A percentile compares a stretch with the other conserved stretches of the same genome.
Evolutionary conservation across 164 flowering plant genomes (phyloP).

Genomic region (Liriodendron chinense): DNA sequence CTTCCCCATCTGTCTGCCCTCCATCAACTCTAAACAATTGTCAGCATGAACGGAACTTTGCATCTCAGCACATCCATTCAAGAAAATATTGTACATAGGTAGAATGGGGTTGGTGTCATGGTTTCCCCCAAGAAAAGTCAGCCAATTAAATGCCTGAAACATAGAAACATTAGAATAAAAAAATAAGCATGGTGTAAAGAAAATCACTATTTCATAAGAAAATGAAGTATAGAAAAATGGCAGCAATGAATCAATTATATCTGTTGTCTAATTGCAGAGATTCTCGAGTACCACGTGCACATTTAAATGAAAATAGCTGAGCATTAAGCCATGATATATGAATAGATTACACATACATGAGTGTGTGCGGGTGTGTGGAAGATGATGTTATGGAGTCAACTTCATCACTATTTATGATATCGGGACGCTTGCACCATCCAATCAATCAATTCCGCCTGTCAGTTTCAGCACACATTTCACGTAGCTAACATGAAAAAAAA

Average conservation of each 20-base stretch:
- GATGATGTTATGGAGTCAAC: no score
- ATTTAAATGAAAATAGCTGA: no score
- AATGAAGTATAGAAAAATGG: background rate
- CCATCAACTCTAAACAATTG: slow-evolving; percentile 75
- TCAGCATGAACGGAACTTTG: slow-evolving; percentile 33
- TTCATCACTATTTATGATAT: no score
- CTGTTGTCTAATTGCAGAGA: no score
- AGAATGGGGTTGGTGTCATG: slow-evolving; percentile 30
- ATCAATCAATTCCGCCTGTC: no score
- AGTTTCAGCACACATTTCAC: no score
- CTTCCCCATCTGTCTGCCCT: slow-evolving; percentile 50
- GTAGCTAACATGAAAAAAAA: no score
- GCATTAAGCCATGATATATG: no score
- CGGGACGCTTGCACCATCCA: no score
- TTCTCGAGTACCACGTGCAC: no score
- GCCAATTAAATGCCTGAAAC: slow-evolving; percentile 59
- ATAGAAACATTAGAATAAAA: background rate
- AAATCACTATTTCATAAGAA: background rate
- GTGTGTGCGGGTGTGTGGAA: no score
- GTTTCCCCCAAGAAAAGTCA: slow-evolving; percentile 41
- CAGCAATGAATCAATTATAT: background rate
- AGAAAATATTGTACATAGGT: slow-evolving; percentile 49
- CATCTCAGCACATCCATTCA: slow-evolving; percentile 43
- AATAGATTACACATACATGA: no score
- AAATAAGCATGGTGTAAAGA: background rate